phyloP scores from a whole-genome alignment of 257 asterid species.

The Petunia axillaris region DNA sequence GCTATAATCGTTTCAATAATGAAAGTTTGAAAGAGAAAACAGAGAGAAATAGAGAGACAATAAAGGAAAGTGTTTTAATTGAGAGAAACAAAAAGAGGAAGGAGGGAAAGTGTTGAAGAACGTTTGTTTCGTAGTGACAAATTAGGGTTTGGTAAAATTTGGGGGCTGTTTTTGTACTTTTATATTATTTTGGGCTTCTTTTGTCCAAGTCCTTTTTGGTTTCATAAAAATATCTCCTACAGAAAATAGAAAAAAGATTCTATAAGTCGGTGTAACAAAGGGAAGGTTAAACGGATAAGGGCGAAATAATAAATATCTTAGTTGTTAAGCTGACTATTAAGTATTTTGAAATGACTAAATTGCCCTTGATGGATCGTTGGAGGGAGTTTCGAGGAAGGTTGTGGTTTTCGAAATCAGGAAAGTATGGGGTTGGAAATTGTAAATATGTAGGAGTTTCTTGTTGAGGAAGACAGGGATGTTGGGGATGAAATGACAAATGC shows the following conservation, averaged over 20 bases:
- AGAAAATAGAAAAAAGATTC: background rate
- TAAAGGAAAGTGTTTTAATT: background rate
- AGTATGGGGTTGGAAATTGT: background rate
- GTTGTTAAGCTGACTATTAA: background rate
- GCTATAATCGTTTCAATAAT: background rate
- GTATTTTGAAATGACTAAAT: background rate
- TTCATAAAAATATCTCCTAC: background rate
- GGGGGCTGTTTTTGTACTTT: constrained; percentile 56
- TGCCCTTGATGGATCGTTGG: background rate
- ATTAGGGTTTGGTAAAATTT: constrained; percentile 48
- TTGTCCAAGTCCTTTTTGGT: constrained; percentile 13
- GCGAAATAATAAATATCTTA: background rate
- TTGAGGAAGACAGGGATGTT: background rate
- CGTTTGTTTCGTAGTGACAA: constrained; percentile 40
- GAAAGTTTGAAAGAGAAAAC: background rate
- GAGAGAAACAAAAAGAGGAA: background rate
- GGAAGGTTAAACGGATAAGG: background rate
- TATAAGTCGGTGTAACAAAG: constrained; percentile 18
- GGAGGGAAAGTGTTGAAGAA: constrained; percentile 28
- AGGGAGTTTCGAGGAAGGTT: constrained; percentile 13
- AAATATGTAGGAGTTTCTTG: background rate
- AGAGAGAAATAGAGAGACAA: background rate
- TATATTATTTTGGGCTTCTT: constrained; percentile 21
- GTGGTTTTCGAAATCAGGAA: background rate
- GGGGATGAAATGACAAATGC: background rate